Evolutionary conservation across 192 early-diverging fungal species (phyloP).

Genomic region (Entophlyctis luteolus): DNA sequence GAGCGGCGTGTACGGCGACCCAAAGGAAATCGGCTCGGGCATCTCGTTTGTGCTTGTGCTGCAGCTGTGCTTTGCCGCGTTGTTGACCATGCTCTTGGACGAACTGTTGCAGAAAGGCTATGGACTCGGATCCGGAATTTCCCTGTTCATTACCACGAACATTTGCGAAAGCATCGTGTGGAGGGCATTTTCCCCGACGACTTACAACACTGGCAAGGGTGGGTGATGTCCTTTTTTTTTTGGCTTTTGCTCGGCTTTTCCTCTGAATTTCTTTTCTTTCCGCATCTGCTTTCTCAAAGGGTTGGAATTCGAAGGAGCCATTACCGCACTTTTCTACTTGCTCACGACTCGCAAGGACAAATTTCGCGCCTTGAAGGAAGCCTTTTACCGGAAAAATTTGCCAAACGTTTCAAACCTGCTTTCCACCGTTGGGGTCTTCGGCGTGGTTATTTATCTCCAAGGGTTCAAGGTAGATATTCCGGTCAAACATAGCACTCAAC

Average conservation of each 20-base stretch:
- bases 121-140: slow-evolving; percentile 98
- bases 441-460: slow-evolving; percentile 79
- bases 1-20: slow-evolving; percentile 96
- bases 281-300: slow-evolving; percentile 28
- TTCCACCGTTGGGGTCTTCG: slow-evolving; percentile 78
- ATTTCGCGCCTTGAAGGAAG: slow-evolving; percentile 93
- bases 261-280: slow-evolving; percentile 15
- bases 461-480: slow-evolving; percentile 99
- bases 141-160: slow-evolving; percentile 99
- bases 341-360: slow-evolving; percentile 94
- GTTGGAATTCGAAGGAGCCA: slow-evolving; percentile 98
- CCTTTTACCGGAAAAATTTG: slow-evolving; percentile 80
- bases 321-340: slow-evolving; percentile 91
- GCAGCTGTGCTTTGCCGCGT: slow-evolving; percentile 93
- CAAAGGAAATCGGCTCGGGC: slow-evolving; percentile 92
- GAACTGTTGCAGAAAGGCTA: slow-evolving; percentile 99
- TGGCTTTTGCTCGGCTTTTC: too few species aligned
- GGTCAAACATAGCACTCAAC: slow-evolving; percentile 89
- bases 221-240: not conserved
- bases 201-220: slow-evolving; percentile 94
- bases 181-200: slow-evolving; percentile 97
- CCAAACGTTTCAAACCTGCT: slow-evolving; percentile 76
- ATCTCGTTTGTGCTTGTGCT: slow-evolving; percentile 94
- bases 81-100: slow-evolving; percentile 97
- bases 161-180: slow-evolving; percentile 99